These are phyloP conservation scores for Pistacia vera DNA, from an alignment of 345 rosid species.

Conservation along the genomic window DNA sequence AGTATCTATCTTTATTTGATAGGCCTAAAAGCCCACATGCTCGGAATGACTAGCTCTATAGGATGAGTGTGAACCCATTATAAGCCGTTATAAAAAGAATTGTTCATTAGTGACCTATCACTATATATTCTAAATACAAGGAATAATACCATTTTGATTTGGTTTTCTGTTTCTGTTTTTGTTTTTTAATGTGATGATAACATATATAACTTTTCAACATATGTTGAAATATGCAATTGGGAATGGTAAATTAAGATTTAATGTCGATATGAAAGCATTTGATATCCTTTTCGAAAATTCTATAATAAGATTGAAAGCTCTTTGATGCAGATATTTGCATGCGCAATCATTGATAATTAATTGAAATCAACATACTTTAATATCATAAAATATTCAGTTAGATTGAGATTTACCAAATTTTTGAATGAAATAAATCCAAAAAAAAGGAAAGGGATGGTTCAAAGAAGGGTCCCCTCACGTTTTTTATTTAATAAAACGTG, in stretches of 20 bases:
- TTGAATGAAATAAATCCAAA: too few species aligned
- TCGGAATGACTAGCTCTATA: not conserved
- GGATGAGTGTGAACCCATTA: slow-evolving; percentile 22
- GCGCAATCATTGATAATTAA: too few species aligned
- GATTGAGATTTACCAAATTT: not conserved
- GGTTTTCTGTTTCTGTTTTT: not conserved
- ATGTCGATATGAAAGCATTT: too few species aligned
- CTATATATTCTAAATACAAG: not conserved
- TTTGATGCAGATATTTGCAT: too few species aligned
- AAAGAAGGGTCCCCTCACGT: not conserved
- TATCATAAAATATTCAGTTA: not conserved
- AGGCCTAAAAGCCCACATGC: slow-evolving; percentile 17
- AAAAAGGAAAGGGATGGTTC: not conserved
- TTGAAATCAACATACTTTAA: too few species aligned
- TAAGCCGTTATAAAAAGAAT: slow-evolving; percentile 13
- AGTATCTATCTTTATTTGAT: slow-evolving; percentile 3
- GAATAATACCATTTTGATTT: not conserved
- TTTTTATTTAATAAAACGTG: not conserved
- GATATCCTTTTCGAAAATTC: too few species aligned
- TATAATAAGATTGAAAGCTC: too few species aligned
- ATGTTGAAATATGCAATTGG: too few species aligned
- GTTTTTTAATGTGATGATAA: too few species aligned
- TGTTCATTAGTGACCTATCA: not conserved
- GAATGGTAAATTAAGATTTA: too few species aligned
- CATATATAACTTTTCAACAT: too few species aligned